A percentile compares a stretch with the other conserved stretches of the same genome.
phyloP scores from a whole-genome alignment of 169 alveolate species.

The Eimeria sp. region DNA sequence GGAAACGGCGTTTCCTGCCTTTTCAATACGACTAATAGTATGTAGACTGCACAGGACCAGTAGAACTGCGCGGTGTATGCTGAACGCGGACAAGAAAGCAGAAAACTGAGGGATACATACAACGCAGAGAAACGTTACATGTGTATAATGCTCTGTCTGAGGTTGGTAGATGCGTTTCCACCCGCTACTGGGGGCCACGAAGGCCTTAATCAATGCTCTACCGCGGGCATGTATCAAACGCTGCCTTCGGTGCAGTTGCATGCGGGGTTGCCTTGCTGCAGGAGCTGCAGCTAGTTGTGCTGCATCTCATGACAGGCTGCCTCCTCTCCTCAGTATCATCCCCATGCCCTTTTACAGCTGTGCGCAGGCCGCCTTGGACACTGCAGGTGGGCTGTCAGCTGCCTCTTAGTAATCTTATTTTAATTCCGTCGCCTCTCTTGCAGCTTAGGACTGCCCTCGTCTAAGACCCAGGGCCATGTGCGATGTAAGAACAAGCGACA shows the following conservation, averaged over 20 bases:
- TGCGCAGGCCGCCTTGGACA: not conserved
- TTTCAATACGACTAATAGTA: not conserved
- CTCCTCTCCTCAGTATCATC: not conserved
- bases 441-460: not conserved
- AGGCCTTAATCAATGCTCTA: not conserved
- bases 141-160: not conserved
- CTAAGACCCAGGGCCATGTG: not conserved
- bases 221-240: not conserved
- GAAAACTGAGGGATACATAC: not conserved
- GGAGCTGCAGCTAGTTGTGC: not conserved
- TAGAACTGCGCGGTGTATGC: too few species aligned
- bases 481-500: not conserved
- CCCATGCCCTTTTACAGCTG: not conserved
- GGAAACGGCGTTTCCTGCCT: not conserved
- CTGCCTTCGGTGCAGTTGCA: not conserved
- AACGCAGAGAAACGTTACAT: not conserved
- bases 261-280: not conserved
- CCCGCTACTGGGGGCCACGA: not conserved
- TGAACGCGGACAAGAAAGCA: not conserved
- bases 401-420: not conserved
- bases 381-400: not conserved
- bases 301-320: not conserved
- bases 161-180: not conserved
- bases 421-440: not conserved
- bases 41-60: too few species aligned